These are phyloP conservation scores for Circinella minor DNA, from an alignment of 371 early-diverging fungal species.

Conservation along the genomic window DNA sequence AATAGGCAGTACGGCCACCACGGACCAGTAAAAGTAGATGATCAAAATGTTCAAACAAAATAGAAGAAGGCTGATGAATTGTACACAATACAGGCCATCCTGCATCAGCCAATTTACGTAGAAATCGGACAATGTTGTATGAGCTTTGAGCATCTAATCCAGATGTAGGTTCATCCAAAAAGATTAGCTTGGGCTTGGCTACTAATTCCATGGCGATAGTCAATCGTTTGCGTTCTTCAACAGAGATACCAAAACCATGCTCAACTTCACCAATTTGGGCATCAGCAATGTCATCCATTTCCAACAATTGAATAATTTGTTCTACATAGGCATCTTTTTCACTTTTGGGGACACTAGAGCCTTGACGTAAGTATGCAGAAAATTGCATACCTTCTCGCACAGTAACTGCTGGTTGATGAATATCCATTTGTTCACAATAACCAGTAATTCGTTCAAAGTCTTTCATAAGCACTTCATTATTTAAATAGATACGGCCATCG, in stretches of 20 bases:
- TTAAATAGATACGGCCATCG: constrained; percentile 69
- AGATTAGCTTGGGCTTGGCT: constrained; percentile 71
- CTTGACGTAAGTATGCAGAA: constrained; percentile 72
- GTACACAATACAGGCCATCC: constrained; percentile 69
- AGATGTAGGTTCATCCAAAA: constrained; percentile 87
- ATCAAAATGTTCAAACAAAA: constrained; percentile 71
- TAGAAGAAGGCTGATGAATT: constrained; percentile 71
- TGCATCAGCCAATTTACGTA: constrained; percentile 63
- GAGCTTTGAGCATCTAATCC: constrained; percentile 72
- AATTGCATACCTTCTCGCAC: constrained; percentile 72
- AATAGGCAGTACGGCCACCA: constrained; percentile 66
- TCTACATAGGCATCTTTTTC: constrained; percentile 69
- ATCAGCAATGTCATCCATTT: constrained; percentile 62
- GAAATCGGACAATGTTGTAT: constrained; percentile 68
- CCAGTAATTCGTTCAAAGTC: constrained; percentile 77
- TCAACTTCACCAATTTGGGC: constrained; percentile 58
- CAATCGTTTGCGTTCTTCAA: constrained; percentile 71
- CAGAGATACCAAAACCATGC: constrained; percentile 53
- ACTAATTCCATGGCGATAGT: constrained; percentile 77
- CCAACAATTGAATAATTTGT: constrained; percentile 65
- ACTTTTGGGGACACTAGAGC: constrained; percentile 46
- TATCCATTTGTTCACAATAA: constrained; percentile 85
- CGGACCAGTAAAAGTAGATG: constrained; percentile 69
- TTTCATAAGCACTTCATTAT: constrained; percentile 42
- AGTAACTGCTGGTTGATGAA: constrained; percentile 64